Evolutionary conservation across 768 basidiomycete genomes (phyloP).

Genomic region (Tricholomella constricta): DNA sequence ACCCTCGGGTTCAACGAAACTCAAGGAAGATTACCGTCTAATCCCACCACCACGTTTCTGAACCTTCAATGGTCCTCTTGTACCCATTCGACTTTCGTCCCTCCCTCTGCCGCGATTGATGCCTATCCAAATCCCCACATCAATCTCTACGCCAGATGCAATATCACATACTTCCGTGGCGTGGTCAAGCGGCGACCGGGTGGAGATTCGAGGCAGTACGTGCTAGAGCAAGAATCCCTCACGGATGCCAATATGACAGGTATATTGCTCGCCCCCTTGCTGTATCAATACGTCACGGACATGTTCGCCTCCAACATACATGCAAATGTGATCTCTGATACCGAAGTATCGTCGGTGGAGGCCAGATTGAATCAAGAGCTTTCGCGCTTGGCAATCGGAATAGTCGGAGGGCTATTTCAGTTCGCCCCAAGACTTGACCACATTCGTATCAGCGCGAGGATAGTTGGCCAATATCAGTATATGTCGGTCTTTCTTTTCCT

Average conservation of each 20-base stretch:
- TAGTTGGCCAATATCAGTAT: neutral
- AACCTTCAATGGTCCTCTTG: neutral
- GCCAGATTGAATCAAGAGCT: constrained; percentile 1
- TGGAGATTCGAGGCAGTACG: neutral
- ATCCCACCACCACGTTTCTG: neutral
- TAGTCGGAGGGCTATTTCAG: neutral
- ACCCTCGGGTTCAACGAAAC: neutral
- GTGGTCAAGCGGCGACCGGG: neutral
- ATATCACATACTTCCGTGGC: neutral
- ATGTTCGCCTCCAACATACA: neutral
- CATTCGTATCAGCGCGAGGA: neutral
- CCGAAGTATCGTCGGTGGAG: neutral
- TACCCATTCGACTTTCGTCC: neutral
- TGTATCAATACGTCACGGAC: neutral
- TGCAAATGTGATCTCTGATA: neutral
- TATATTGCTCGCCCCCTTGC: neutral
- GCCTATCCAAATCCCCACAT: neutral
- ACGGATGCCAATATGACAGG: neutral
- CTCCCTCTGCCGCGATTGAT: neutral
- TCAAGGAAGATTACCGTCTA: neutral
- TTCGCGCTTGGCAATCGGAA: constrained; percentile 1
- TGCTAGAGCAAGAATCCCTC: neutral
- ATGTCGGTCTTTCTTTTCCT: neutral
- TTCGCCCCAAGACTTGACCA: neutral
- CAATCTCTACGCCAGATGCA: neutral